Conservation (phyloP, 2,329 filamentous ascomycete species). For the Capronia coronata region DNA sequence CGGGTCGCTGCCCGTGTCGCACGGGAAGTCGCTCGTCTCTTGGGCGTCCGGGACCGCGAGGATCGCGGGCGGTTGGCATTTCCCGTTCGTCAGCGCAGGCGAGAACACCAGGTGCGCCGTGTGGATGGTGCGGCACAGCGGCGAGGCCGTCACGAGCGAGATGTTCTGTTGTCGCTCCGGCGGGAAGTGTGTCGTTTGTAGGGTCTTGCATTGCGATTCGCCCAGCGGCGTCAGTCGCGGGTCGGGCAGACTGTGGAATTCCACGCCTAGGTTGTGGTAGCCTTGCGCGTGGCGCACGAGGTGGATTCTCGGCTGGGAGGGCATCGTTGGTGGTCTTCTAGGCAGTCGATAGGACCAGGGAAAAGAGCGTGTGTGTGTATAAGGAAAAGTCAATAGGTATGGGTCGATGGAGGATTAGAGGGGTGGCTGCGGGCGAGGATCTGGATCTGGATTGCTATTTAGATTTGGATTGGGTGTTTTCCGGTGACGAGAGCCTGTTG, state of each 20-base stretch:
- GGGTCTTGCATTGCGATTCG: constrained; percentile 62
- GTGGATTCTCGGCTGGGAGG: constrained; percentile 22
- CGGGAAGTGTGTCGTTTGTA: constrained; percentile 53
- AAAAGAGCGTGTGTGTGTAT: too few species aligned
- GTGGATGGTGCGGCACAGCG: constrained; percentile 72
- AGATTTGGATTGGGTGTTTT: too few species aligned
- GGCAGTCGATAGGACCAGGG: too few species aligned
- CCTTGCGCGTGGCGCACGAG: constrained; percentile 47
- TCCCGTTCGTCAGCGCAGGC: constrained; percentile 43
- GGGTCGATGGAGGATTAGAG: too few species aligned
- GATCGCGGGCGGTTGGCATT: constrained; percentile 47
- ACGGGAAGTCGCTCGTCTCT: constrained; percentile 67
- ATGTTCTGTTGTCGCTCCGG: constrained; percentile 46
- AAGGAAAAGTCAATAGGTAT: too few species aligned
- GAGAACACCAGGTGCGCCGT: constrained; percentile 68
- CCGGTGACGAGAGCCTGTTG: too few species aligned
- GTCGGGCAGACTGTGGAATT: constrained; percentile 68
- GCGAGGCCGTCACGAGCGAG: constrained; percentile 64
- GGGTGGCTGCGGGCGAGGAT: too few species aligned
- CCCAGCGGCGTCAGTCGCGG: constrained; percentile 72
- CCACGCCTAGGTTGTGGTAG: constrained; percentile 67
- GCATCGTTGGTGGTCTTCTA: constrained; percentile 5
- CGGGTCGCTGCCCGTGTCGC: constrained; percentile 63
- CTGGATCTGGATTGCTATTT: too few species aligned
- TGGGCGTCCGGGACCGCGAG: constrained; percentile 68